phyloP scores from a whole-genome alignment of 2,329 filamentous ascomycete genomes.

The Colletotrichum euphorbiae region DNA sequence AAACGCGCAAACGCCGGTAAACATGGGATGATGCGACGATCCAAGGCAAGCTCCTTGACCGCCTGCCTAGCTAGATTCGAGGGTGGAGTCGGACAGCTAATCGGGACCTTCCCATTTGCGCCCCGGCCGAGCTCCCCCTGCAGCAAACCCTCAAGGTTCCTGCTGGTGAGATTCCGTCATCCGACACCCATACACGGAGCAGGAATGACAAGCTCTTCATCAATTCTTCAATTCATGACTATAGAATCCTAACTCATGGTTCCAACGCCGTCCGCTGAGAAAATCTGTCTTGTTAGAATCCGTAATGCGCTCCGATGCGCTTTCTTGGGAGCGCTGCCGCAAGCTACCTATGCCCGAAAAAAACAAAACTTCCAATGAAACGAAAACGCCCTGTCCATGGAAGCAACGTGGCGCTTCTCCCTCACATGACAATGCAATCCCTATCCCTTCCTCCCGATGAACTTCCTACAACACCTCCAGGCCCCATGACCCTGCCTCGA shows the following conservation, averaged over 20 bases:
- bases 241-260: constrained; percentile 11
- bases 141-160: neutral
- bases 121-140: constrained; percentile 15
- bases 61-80: neutral
- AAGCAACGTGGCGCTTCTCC: constrained; percentile 4
- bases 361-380: neutral
- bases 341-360: neutral
- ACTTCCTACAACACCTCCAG: constrained; percentile 33
- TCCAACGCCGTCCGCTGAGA: constrained; percentile 30
- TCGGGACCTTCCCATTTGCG: neutral
- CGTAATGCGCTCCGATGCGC: too few relatives aligned
- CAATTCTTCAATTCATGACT: constrained; percentile 22
- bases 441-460: constrained; percentile 43
- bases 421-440: constrained; percentile 62
- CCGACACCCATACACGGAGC: neutral
- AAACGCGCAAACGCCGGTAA: neutral
- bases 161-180: neutral
- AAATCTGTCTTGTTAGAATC: constrained; percentile 6
- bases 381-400: constrained; percentile 23
- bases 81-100: neutral
- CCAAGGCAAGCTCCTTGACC: neutral
- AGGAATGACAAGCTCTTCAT: constrained; percentile 3
- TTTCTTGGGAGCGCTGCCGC: neutral
- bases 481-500: constrained; percentile 30
- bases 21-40: constrained; percentile 11